Base-by-base conservation (phyloP, 1,139 yeast genomes). In the Debaryomyces sp. region DNA sequence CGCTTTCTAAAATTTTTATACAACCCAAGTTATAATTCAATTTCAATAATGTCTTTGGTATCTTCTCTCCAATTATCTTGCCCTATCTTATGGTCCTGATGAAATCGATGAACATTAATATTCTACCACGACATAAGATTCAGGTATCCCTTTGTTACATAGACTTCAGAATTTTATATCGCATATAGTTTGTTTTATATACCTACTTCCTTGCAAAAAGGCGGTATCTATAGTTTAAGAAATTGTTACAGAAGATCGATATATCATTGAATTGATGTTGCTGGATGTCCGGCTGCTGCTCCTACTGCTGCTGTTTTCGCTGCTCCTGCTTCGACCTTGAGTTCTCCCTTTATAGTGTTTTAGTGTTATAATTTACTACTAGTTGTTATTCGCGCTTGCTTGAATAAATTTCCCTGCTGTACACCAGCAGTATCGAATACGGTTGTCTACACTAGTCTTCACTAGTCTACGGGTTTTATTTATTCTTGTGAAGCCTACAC, bases 81-180 rank as follows among this genome's bases (percentile, higher is more conserved):
- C 38, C 35, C 13, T 27, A 17, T 39, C 42, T 40, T 41, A 35
- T 6, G 18, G 36, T 23, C 21, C 36, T 15, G 26, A 13, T 23
- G 32, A 22, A 30, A 30, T 18, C 43, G n/a, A 39, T n/a, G 35
- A 41, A 41, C 43, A 41, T 21, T 41, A 41, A 30, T 30, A 18
- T 18, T 22, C 27, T 5, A 13, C 15, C n/a, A 22, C 22, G 34
- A 27, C 34, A 17, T 21, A 30, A 39, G 29, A 37, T 13, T 37
- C 18, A 21, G 33, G 36, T 27, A 27, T 18, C 18, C 23, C 43
- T 21, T 32, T 41, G 43, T 41, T 37, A 44, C 39, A 44, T 44
- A 44, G 46, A 44, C 46, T 44, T 36, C 43, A 27, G 41, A 44
- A 44, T 44, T 44, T 44, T 44, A 44, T 38, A 44, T 24, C 46